Percentiles rank a stretch among this genome's conserved stretches.
Evolutionary conservation across 257 asterid species (phyloP).

Genomic region (Nicotiana undulata): DNA sequence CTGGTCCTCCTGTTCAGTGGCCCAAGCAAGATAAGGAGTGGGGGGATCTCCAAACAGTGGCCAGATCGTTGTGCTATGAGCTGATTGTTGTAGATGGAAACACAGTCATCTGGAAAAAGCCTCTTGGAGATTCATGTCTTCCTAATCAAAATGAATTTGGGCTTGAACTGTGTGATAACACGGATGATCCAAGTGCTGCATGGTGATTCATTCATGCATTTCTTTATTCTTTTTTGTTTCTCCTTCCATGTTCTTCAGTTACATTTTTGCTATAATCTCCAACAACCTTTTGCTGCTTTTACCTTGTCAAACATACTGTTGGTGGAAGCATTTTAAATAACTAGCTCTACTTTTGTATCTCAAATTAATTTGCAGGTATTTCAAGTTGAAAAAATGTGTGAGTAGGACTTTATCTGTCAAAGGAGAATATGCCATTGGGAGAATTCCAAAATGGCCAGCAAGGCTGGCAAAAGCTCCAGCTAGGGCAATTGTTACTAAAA

Average conservation of each 20-base stretch:
- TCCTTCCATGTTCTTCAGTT: neutral
- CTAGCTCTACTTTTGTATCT: neutral
- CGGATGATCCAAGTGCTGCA: conserved; percentile 74
- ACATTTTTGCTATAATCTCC: neutral
- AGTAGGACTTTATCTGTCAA: conserved; percentile 53
- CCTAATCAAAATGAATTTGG: conserved; percentile 78
- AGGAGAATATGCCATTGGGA: conserved; percentile 70
- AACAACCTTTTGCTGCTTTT: neutral
- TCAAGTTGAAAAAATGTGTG: conserved; percentile 75
- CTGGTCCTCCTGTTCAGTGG: conserved; percentile 99
- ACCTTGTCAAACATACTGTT: neutral
- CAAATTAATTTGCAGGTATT: conserved; percentile 48
- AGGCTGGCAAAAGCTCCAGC: conserved; percentile 68
- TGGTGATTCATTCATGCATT: conserved; percentile 44
- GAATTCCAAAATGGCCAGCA: conserved; percentile 81
- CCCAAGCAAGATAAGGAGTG: conserved; percentile 90
- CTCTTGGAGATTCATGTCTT: conserved; percentile 64
- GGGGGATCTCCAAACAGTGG: conserved; percentile 93
- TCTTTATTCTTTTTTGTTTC: neutral
- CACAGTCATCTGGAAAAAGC: conserved; percentile 94
- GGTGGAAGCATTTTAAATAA: conserved; percentile 6
- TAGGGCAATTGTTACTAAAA: conserved; percentile 51
- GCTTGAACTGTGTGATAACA: conserved; percentile 55
- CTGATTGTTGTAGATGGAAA: conserved; percentile 90
- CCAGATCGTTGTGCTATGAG: conserved; percentile 80